These are phyloP conservation scores for Tilletia walkeri DNA, from an alignment of 1,284 basidiomycete genomes.

Conservation along the genomic window DNA sequence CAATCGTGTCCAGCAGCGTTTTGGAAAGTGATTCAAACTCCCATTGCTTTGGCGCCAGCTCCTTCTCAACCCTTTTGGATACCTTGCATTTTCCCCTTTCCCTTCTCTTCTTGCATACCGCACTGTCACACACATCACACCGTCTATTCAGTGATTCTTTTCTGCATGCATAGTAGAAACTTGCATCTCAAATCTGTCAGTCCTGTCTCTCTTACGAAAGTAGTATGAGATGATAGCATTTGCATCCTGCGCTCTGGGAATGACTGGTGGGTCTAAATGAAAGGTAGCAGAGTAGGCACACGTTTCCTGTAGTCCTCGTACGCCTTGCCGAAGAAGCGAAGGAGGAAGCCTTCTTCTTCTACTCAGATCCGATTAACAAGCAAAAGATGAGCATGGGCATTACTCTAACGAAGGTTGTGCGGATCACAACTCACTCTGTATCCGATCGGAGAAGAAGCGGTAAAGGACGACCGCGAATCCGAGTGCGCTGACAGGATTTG, in stretches of 20 bases:
- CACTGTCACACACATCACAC: background rate
- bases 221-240: background rate
- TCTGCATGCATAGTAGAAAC: no score
- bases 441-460: conserved; percentile 82
- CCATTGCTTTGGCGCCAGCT: background rate
- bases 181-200: background rate
- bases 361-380: conserved; percentile 2
- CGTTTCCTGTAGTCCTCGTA: conserved; percentile 69
- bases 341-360: conserved; percentile 73
- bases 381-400: no score
- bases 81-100: background rate
- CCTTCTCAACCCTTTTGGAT: background rate
- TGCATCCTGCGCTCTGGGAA: no score
- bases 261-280: conserved; percentile 26
- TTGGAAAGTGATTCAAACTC: conserved; percentile 1
- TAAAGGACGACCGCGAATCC: conserved; percentile 69
- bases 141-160: no score
- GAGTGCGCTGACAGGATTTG: conserved; percentile 75
- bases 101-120: background rate
- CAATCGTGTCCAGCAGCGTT: conserved; percentile 6
- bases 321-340: conserved; percentile 77
- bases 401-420: no score
- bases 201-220: background rate
- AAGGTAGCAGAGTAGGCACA: conserved; percentile 70
- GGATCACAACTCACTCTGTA: conserved; percentile 60